Evolutionary conservation across 768 basidiomycete genomes (phyloP), one percentile per base, ranked within the genome.

Genomic region (Auricularia cornea): DNA sequence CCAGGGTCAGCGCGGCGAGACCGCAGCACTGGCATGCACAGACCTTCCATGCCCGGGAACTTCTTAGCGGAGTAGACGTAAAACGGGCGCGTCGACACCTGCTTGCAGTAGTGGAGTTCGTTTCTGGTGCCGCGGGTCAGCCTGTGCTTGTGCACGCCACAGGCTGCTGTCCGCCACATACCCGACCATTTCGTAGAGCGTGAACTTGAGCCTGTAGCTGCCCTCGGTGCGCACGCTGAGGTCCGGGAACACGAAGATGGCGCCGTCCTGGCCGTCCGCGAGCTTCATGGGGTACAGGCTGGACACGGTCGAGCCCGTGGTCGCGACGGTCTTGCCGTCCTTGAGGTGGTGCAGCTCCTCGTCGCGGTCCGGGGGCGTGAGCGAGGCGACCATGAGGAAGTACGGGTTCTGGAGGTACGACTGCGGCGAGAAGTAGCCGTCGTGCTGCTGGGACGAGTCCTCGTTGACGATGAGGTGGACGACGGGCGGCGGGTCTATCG

Each of bases 41-140:
- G 67, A 91, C 93, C 88, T 80, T 93, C 91, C 91, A 95, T 95
- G 29, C 94, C 94, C 0, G 94, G 94, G 72, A 96, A 97, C 75
- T 94, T 94, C 81, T 97, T 97, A 18, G 93, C 92, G 0, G 94
- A 94, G 73, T 94, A 97, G 12, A 97, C 95, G 66, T 94, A 93
- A 75, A 98, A 98, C 0, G 90, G 85, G 1, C 87, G 84, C 0
- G 92, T 94, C 74, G 88, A 90, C 63, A 94, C 92, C 0, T 88
- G 89, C 70, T 91, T 92, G 78, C 94, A 95, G 71, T 94, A 93
- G 48, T 87, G 87, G 40, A 96, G 92, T 64, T 88, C 89, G 68
- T 88, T 87, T 16, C 90, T 92, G 73, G 57, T 60, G 48, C 60
- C 30, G 32, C 18, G 16, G 23, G 35, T 20, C 51, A 59, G 57